A percentile compares a stretch with the other conserved stretches of the same genome.
phyloP scores from a whole-genome alignment of 208 protist genomes.

The Porcisia deanei region DNA sequence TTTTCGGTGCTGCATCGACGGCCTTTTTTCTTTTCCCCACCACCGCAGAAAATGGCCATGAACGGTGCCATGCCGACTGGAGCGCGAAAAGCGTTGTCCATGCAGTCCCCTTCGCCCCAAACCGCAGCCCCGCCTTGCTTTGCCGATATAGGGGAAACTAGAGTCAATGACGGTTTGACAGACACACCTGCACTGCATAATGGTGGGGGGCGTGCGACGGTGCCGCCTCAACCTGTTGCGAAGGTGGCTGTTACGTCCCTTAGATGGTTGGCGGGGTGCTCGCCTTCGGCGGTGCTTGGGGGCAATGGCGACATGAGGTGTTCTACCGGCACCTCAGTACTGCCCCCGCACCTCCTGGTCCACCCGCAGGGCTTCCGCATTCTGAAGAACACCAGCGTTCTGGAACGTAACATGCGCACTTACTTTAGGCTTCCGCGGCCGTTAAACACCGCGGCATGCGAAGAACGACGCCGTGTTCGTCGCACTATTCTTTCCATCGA shows the following conservation, averaged over 20 bases:
- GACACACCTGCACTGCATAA: not conserved
- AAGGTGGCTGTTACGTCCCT: not conserved
- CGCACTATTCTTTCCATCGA: slow-evolving; percentile 48
- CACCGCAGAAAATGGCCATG: not conserved
- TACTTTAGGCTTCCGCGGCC: slow-evolving; percentile 90
- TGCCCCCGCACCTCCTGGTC: slow-evolving; percentile 34
- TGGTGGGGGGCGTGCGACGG: not conserved
- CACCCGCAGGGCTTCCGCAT: slow-evolving; percentile 90
- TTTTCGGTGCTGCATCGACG: not conserved
- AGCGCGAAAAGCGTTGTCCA: not conserved
- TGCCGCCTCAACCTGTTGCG: not conserved
- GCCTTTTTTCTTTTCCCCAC: not conserved
- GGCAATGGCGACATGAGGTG: not conserved
- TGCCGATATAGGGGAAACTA: not conserved
- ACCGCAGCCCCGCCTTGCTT: not conserved
- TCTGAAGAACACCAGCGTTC: slow-evolving; percentile 63
- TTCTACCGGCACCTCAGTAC: slow-evolving; percentile 1
- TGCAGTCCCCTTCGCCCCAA: not conserved
- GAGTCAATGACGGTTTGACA: not conserved
- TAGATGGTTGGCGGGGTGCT: not conserved
- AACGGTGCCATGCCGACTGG: not conserved
- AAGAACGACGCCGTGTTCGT: slow-evolving; percentile 50
- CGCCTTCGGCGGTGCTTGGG: slow-evolving; percentile 2
- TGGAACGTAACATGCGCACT: slow-evolving; percentile 79
- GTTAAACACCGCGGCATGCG: slow-evolving; percentile 37